Conservation (phyloP, 148 eudicot genomes). For the Cornus controversa region DNA sequence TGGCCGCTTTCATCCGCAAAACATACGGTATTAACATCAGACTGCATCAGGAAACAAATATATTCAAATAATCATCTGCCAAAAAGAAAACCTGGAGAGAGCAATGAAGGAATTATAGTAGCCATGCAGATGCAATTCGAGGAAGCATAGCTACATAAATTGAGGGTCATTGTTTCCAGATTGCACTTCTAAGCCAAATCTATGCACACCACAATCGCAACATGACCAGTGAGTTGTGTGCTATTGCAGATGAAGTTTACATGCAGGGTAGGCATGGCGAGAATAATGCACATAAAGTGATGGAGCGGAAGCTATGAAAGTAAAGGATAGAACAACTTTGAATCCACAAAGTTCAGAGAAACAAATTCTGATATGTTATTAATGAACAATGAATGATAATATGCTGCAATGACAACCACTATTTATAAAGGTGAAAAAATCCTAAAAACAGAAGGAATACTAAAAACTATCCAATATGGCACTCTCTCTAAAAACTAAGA, state of each 20-base stretch:
- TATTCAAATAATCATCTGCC: not conserved
- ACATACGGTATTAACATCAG: constrained; percentile 73
- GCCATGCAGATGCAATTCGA: not conserved
- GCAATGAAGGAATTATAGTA: not conserved
- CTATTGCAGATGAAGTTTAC: not conserved
- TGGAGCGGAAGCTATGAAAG: no score
- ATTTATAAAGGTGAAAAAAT: no score
- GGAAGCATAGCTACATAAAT: not conserved
- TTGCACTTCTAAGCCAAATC: not conserved
- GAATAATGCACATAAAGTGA: not conserved
- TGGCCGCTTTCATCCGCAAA: constrained; percentile 76
- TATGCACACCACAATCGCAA: not conserved
- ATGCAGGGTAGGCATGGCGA: not conserved
- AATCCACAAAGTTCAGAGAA: no score
- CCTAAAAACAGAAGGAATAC: no score
- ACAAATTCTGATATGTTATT: no score
- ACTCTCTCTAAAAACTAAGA: no score
- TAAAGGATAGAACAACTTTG: no score
- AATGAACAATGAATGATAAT: no score
- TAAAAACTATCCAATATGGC: no score
- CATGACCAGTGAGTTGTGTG: not conserved
- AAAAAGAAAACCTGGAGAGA: not conserved
- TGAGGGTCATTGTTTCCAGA: not conserved
- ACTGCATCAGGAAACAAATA: constrained; percentile 44
- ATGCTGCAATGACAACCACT: no score